Evolutionary conservation across 2,329 filamentous ascomycete genomes (phyloP).

Genomic region (Penicillium decumbens): DNA sequence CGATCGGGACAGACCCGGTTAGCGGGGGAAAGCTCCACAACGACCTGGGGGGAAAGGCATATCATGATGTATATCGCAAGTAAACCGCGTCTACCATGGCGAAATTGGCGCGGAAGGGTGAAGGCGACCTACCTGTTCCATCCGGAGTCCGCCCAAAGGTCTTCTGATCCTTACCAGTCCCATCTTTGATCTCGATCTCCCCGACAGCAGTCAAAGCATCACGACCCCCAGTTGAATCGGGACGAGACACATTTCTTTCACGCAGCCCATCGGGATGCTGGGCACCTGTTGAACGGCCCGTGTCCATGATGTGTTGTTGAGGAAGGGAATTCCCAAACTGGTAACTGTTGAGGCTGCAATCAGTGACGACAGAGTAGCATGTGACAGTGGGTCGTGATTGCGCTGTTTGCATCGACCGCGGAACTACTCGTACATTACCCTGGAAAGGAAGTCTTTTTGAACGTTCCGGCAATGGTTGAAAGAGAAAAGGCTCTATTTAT

Average conservation of each 20-base stretch:
- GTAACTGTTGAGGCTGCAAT: constrained; percentile 17
- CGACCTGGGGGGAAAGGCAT: neutral
- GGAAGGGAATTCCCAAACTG: constrained; percentile 1
- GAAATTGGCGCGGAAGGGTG: too few relatives aligned
- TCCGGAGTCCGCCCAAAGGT: constrained; percentile 88
- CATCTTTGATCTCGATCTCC: constrained; percentile 43
- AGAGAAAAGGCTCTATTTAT: constrained; percentile 15
- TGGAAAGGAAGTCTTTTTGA: neutral
- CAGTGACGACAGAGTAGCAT: constrained; percentile 22
- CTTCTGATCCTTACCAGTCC: constrained; percentile 58
- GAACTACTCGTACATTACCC: constrained; percentile 1
- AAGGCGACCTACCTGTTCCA: constrained; percentile 69
- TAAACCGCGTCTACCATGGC: neutral
- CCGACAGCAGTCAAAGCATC: constrained; percentile 38
- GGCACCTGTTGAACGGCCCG: constrained; percentile 36
- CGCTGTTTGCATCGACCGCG: constrained; percentile 13
- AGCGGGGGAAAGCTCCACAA: constrained; percentile 12
- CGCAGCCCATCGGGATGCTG: constrained; percentile 43
- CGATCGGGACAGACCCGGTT: constrained; percentile 13
- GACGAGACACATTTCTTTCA: constrained; percentile 42
- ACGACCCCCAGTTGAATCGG: constrained; percentile 45
- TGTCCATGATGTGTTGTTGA: constrained; percentile 35
- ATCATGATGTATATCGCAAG: neutral
- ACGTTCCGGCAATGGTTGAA: neutral
- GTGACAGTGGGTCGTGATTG: constrained; percentile 19